Evolutionary conservation across 352 stramenopile species (phyloP), one percentile per base, ranked within the genome.

Genomic region (Phytophthora agathidicida): DNA sequence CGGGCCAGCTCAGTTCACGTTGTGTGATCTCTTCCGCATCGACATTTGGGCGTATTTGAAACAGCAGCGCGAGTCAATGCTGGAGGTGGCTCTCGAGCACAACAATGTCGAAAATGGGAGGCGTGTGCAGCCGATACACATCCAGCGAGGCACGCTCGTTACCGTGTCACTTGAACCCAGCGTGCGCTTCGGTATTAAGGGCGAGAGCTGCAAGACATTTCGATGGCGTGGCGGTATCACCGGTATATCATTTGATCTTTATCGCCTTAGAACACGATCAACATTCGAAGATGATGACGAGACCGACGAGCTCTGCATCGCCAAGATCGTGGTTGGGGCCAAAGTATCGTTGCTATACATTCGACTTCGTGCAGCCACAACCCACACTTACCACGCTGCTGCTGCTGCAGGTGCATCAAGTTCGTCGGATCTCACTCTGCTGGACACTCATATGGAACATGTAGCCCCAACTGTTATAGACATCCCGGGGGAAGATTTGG

Each of bases 41-140:
- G 78, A 92, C 24, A 70, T 92, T 30, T 92, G 83, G 83, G 80
- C 74, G 4, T 92, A 89, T 33, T 35, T 88, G 10, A 76, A 80
- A 6, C 78, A 85, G 37, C 83, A 92, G 22, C 69, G 83, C 2
- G 66, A 58, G 13, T 73, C 71, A 27, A 89, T 92, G 83, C 62
- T 89, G 16, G 80, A 87, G 39, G 71, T 60, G 3, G 80, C 83
- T 7, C 51, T 85, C 0, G 76, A 88, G 33, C 48, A 68, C 8
- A 86, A 80, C 33, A 75, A 87, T 10, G 52, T 63, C 1, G 80
- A 89, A 47, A 70, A 62, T 17, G 80, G 56, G 7, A 63, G 73
- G 19, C 77, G 75, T n/a, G 54, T 84, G 9, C 73, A 85, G 35
- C 71, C 80, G 7, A 57, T 89, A 50, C 53, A 75, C 19, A 77